These are phyloP conservation scores for Mortierella alpina DNA, from an alignment of 192 early-diverging fungal species.

Conservation along the genomic window DNA sequence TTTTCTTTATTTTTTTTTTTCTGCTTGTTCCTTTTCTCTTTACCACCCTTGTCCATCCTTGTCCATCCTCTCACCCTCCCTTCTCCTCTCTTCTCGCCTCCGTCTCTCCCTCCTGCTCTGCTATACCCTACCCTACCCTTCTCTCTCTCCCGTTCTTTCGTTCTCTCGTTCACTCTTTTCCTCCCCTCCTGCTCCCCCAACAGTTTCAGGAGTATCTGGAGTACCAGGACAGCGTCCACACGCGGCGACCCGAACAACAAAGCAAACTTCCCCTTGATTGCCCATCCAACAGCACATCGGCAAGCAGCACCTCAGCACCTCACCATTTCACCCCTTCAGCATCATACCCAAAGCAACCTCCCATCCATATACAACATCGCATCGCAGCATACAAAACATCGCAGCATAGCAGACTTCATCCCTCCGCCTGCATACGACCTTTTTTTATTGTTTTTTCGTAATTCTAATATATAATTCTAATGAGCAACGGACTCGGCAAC, in stretches of 20 bases:
- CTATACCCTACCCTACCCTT: not conserved
- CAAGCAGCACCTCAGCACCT: too few relatives aligned
- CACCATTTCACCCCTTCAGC: too few relatives aligned
- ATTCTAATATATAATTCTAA: slow-evolving; percentile 2
- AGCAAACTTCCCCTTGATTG: too few relatives aligned
- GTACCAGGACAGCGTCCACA: too few relatives aligned
- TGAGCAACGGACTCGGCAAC: slow-evolving; percentile 55
- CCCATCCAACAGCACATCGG: too few relatives aligned
- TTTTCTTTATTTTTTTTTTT: not conserved
- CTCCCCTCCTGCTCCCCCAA: not conserved
- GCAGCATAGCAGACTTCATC: too few relatives aligned
- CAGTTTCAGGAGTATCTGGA: not conserved
- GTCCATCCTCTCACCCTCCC: not conserved
- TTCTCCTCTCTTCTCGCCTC: not conserved
- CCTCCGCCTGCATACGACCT: too few relatives aligned
- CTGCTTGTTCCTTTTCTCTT: not conserved
- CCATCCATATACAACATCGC: not conserved
- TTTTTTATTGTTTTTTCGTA: not conserved
- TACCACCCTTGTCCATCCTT: slow-evolving; percentile 1
- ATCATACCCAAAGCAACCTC: not conserved
- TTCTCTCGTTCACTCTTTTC: slow-evolving; percentile 4
- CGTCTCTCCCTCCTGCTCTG: not conserved
- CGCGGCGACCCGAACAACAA: too few relatives aligned
- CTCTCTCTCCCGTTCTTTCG: slow-evolving; percentile 14
- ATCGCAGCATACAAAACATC: too few relatives aligned